Evolutionary conservation across 2,329 filamentous ascomycete species (phyloP).

Genomic region (Coniochaeta pulveracea): DNA sequence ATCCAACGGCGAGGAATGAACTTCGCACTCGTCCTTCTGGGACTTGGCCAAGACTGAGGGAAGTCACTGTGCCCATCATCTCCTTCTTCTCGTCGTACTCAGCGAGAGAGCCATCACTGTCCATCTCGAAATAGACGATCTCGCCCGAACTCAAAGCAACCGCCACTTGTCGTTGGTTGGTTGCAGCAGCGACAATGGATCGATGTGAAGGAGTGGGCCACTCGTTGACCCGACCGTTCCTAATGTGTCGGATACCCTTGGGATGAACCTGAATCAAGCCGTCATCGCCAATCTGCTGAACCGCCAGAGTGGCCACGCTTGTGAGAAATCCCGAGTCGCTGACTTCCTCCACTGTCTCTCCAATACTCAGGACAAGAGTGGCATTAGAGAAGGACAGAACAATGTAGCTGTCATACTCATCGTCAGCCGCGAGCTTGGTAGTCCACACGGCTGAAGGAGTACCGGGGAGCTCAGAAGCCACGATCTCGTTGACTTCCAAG

Average conservation of each 20-base stretch:
- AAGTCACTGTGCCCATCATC: slow-evolving; percentile 92
- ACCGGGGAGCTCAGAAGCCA: slow-evolving; percentile 84
- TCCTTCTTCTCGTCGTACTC: slow-evolving; percentile 94
- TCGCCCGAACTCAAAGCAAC: slow-evolving; percentile 92
- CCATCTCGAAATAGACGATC: slow-evolving; percentile 97
- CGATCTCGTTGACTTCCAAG: slow-evolving; percentile 84
- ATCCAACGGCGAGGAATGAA: slow-evolving; percentile 90
- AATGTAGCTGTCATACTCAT: slow-evolving; percentile 89
- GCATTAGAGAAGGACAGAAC: slow-evolving; percentile 86
- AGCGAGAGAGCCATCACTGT: slow-evolving; percentile 76
- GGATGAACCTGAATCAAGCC: slow-evolving; percentile 90
- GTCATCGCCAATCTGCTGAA: slow-evolving; percentile 89
- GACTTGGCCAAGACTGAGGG: slow-evolving; percentile 84
- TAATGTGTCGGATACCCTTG: slow-evolving; percentile 89
- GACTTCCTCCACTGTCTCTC: slow-evolving; percentile 93
- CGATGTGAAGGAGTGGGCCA: slow-evolving; percentile 91
- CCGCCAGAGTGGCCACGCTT: slow-evolving; percentile 77
- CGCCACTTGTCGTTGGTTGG: slow-evolving; percentile 86
- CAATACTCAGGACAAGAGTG: slow-evolving; percentile 87
- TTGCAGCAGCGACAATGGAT: slow-evolving; percentile 87
- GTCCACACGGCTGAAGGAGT: slow-evolving; percentile 93
- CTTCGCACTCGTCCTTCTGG: slow-evolving; percentile 82
- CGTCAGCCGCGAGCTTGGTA: slow-evolving; percentile 69
- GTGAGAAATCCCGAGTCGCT: slow-evolving; percentile 87
- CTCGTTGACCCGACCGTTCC: slow-evolving; percentile 69